Evolutionary conservation across 2,329 filamentous ascomycete genomes (phyloP).

Genomic region (Fusarium circinatum): DNA sequence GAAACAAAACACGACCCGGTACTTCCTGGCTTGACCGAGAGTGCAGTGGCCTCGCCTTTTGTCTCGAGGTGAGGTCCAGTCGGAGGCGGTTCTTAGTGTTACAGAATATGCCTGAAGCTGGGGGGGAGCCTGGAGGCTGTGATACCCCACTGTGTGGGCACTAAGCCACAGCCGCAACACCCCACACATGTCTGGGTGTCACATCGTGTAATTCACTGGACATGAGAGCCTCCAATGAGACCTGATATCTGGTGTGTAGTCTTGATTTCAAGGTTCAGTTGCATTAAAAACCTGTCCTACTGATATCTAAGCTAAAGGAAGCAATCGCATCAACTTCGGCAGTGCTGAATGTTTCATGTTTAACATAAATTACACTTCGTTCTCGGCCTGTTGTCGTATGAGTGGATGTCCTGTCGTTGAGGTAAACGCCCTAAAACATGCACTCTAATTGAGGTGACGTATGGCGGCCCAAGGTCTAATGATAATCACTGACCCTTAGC

Average conservation of each 20-base stretch:
- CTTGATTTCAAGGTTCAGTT: neutral
- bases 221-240: neutral
- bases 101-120: slow-evolving; percentile 16
- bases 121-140: slow-evolving; percentile 24
- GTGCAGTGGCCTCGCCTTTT: slow-evolving; percentile 18
- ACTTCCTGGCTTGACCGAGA: slow-evolving; percentile 9
- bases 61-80: slow-evolving; percentile 19
- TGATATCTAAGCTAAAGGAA: too few relatives aligned
- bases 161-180: slow-evolving; percentile 42
- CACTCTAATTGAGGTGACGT: slow-evolving; percentile 20
- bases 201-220: slow-evolving; percentile 1
- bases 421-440: slow-evolving; percentile 13
- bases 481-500: neutral
- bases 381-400: neutral
- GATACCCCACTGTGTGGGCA: slow-evolving; percentile 33
- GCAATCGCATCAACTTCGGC: neutral
- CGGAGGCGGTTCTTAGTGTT: slow-evolving; percentile 17
- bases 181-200: slow-evolving; percentile 16
- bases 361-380: neutral
- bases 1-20: neutral
- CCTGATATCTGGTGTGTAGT: neutral
- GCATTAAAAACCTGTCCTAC: too few relatives aligned
- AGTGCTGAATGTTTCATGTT: neutral
- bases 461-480: slow-evolving; percentile 6
- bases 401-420: slow-evolving; percentile 1